phyloP scores from a whole-genome alignment of 345 rosid genomes.

The Eucalyptus tenuipes region DNA sequence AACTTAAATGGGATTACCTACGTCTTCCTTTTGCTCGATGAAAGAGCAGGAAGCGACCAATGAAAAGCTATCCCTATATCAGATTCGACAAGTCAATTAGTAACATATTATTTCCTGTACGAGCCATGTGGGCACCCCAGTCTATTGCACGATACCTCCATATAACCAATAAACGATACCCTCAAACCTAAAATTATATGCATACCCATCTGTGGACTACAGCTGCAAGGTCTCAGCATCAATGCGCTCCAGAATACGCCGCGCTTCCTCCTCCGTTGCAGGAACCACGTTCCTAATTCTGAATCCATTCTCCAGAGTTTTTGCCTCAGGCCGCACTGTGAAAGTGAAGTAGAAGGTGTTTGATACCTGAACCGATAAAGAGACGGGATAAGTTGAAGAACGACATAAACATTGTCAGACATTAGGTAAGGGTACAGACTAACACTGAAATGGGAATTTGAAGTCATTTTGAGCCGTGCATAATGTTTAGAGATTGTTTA shows the following conservation, averaged over 20 bases:
- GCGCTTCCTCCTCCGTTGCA: slow-evolving; percentile 85
- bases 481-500: background rate
- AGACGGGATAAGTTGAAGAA: background rate
- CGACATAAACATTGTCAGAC: background rate
- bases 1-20: background rate
- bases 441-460: background rate
- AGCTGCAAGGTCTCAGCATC: slow-evolving; percentile 38
- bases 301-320: slow-evolving; percentile 29
- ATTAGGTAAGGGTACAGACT: background rate
- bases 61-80: background rate
- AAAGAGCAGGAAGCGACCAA: background rate
- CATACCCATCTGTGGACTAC: background rate
- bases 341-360: slow-evolving; percentile 78
- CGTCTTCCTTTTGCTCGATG: background rate
- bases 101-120: background rate
- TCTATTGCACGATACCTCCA: background rate
- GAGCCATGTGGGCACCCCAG: background rate
- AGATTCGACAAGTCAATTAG: background rate
- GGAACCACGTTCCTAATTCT: slow-evolving; percentile 70
- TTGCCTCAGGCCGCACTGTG: slow-evolving; percentile 62
- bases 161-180: background rate
- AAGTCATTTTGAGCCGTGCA: background rate
- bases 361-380: slow-evolving; percentile 33
- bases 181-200: rapidly evolving
- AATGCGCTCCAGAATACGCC: slow-evolving; percentile 53